These are phyloP conservation scores for Acer negundo DNA, from an alignment of 345 rosid species.

Conservation along the genomic window DNA sequence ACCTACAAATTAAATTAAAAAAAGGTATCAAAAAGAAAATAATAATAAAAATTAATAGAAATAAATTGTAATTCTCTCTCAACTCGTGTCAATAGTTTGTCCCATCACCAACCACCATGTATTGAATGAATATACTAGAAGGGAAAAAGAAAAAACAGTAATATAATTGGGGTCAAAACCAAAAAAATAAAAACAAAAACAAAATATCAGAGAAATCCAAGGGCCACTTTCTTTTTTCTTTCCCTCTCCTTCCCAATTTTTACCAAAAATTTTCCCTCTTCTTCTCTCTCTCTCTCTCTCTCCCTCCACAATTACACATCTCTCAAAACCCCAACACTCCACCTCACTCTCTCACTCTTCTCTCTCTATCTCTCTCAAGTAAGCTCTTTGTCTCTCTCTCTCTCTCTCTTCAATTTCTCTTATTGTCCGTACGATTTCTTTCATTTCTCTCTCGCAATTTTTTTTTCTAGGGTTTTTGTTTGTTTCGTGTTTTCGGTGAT, in stretches of 20 bases:
- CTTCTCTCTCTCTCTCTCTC: not conserved
- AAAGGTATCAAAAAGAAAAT: too few relatives aligned
- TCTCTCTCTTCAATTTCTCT: not conserved
- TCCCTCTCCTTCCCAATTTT: not conserved
- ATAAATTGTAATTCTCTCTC: too few relatives aligned
- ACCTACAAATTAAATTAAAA: too few relatives aligned
- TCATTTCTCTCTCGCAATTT: not conserved
- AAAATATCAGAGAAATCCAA: not conserved
- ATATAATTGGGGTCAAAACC: not conserved
- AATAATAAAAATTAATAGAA: too few relatives aligned
- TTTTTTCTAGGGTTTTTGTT: conserved; percentile 9
- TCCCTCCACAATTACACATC: not conserved
- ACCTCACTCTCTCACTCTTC: not conserved
- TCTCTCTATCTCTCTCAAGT: not conserved
- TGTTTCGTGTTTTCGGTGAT: not conserved
- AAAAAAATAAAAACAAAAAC: not conserved
- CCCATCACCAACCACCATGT: not conserved
- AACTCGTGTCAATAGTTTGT: too few relatives aligned
- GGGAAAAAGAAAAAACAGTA: too few relatives aligned
- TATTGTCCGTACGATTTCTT: not conserved
- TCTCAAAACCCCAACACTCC: not conserved
- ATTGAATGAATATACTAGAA: too few relatives aligned
- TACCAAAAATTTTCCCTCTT: conserved; percentile 13
- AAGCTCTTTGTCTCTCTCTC: not conserved
- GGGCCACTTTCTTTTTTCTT: not conserved